phyloP scores from a whole-genome alignment of 331 rosid species.

The Saraca asoca region DNA sequence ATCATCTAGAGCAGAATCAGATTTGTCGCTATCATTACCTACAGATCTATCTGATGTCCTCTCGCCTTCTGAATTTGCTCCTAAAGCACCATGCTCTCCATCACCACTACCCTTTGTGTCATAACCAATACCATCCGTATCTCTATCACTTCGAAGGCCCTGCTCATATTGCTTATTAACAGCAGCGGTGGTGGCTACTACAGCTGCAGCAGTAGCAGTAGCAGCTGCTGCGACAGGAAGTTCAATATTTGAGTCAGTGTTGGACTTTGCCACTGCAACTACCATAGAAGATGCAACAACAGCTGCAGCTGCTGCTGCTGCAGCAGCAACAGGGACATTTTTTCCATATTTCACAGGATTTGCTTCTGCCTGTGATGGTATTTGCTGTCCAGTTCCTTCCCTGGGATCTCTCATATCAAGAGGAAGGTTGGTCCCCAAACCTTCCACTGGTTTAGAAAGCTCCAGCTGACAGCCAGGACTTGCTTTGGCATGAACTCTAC shows the following conservation, averaged over 20 bases:
- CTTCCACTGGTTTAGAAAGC: constrained; percentile 57
- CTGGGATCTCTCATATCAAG: constrained; percentile 40
- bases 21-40: constrained; percentile 76
- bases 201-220: constrained; percentile 93
- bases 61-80: constrained; percentile 65
- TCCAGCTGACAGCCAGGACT: constrained; percentile 54
- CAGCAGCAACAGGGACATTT: constrained; percentile 88
- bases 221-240: constrained; percentile 96
- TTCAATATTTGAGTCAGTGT: constrained; percentile 60
- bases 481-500: constrained; percentile 51
- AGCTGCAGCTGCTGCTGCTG: constrained; percentile 87
- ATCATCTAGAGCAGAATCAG: constrained; percentile 73
- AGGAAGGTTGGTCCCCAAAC: constrained; percentile 54
- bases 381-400: constrained; percentile 50
- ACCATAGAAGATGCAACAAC: constrained; percentile 97
- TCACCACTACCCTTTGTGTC: constrained; percentile 67
- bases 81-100: constrained; percentile 47
- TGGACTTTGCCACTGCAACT: constrained; percentile 77
- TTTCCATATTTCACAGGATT: constrained; percentile 58
- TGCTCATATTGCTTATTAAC: constrained; percentile 72
- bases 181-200: constrained; percentile 91
- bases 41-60: constrained; percentile 71
- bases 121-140: constrained; percentile 51
- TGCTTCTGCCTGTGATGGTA: constrained; percentile 53
- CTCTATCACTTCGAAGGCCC: constrained; percentile 42